Conservation (phyloP, 1,284 basidiomycete genomes). For the Malassezia vespertilionis region DNA sequence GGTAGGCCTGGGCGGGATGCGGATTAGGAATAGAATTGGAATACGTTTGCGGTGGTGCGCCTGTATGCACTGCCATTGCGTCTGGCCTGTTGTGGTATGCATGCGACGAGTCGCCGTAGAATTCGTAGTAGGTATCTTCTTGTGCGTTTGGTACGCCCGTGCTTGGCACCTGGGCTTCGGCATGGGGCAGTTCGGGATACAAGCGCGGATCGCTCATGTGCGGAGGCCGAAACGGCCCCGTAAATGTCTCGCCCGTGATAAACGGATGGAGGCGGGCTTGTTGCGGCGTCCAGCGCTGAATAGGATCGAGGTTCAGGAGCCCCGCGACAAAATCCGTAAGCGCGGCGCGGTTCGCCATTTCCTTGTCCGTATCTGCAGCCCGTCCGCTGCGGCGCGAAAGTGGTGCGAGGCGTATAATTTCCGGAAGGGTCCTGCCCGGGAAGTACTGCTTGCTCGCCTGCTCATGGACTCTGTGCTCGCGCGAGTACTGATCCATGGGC, state of each 20-base stretch:
- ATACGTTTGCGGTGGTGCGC: no score
- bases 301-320: constrained; percentile 81
- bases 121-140: no score
- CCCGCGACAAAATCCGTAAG: constrained; percentile 98
- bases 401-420: constrained; percentile 90
- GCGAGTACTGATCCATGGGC: constrained; percentile 82
- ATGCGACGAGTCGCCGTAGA: no score
- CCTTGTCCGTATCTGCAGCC: constrained; percentile 81
- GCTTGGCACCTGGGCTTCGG: not conserved
- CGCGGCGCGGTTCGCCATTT: constrained; percentile 80
- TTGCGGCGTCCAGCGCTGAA: constrained; percentile 91
- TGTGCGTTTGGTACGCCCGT: no score
- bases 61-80: no score
- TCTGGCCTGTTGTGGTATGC: no score
- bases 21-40: no score
- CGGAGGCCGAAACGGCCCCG: constrained; percentile 47
- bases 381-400: constrained; percentile 69
- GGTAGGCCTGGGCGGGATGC: no score
- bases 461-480: constrained; percentile 86
- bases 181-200: not conserved
- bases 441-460: constrained; percentile 98
- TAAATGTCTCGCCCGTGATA: constrained; percentile 88
- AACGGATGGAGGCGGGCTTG: constrained; percentile 93
- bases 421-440: constrained; percentile 80
- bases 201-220: constrained; percentile 15